Evolutionary conservation across 2,329 filamentous ascomycete genomes (phyloP), one percentile per base, ranked within the genome.

Genomic region (Microsporum canis): DNA sequence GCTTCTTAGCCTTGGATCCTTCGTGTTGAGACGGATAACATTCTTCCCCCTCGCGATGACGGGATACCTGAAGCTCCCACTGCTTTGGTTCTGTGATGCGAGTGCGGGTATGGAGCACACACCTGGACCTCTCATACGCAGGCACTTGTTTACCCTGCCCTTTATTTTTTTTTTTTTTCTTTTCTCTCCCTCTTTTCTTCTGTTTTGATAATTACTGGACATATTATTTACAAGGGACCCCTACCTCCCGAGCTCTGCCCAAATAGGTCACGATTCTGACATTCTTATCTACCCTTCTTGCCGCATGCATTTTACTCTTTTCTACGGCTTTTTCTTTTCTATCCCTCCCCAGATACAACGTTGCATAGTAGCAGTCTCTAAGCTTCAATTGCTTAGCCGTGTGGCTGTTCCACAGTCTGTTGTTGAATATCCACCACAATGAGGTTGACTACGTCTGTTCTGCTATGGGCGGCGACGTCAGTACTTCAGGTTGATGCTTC

Each of bases 391-490:
- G 33, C 29, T 34, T 55, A 34, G 29, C 33, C 31, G 51, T 31
- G 27, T 36, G 51, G 51, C 17, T 31, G 8, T 55, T 23, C 29
- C 36, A 17, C 51, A 10, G 31, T 36, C 51, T 23, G 33, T 31
- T 17, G 33, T 14, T 43, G 41, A 58, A 58, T 23, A 41, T 10
- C n/a, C 31, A n/a, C n/a, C 36, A 55, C 59, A 31, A 61, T 61
- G 59, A 55, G 59, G 59, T 45, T 61, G 34, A 34, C 34, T n/a
- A 57, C 47, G 29, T 41, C 59, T 31, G 36, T 51, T 27, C 65
- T 72, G 75, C 74, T 45, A 56, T 69, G 64, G 65, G 65, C 47
- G 59, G 45, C 62, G 1, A 60, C 59, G 3, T 57, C 61, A 14
- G 53, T 64, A 6, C 59, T 60, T 17, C 61, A 64, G n/a, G 64